Percentiles rank a stretch among this genome's conserved stretches.
These are phyloP conservation scores for Suillus lakei DNA, from an alignment of 768 basidiomycete species.

Conservation along the genomic window DNA sequence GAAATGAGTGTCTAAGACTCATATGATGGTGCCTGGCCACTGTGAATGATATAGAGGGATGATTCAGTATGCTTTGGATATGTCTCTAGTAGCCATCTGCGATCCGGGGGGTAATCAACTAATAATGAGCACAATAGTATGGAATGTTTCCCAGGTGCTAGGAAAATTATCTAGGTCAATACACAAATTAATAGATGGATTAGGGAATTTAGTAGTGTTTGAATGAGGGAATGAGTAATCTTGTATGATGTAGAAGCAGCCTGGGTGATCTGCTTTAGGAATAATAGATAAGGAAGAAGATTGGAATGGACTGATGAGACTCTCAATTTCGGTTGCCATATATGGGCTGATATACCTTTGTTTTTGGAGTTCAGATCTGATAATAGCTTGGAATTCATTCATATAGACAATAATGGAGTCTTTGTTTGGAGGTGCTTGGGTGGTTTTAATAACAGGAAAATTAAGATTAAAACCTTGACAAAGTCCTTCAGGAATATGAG, in stretches of 20 bases:
- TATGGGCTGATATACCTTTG: conserved; percentile 20
- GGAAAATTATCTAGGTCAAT: conserved; percentile 41
- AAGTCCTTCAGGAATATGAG: background rate
- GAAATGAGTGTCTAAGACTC: background rate
- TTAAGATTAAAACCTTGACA: conserved; percentile 12
- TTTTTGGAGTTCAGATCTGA: conserved; percentile 1
- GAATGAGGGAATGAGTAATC: conserved; percentile 40
- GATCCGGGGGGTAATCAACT: conserved; percentile 33
- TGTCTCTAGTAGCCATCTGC: conserved; percentile 36
- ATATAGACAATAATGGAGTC: conserved; percentile 8
- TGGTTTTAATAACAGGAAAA: conserved; percentile 5
- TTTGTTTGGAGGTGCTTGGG: conserved; percentile 18
- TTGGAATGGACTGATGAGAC: conserved; percentile 22
- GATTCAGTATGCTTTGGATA: conserved; percentile 39
- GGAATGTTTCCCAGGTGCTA: conserved; percentile 51
- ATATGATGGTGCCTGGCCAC: conserved; percentile 26
- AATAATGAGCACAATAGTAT: conserved; percentile 29
- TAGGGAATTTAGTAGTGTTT: background rate
- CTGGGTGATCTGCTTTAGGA: conserved; percentile 39
- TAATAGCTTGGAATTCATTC: conserved; percentile 1
- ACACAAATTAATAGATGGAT: conserved; percentile 35
- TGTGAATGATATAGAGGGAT: conserved; percentile 34
- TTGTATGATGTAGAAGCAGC: conserved; percentile 39
- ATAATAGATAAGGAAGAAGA: conserved; percentile 30
- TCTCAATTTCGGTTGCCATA: conserved; percentile 11